These are phyloP conservation scores for Neofusicoccum ribis DNA, from an alignment of 2,329 filamentous ascomycete species.

Conservation along the genomic window DNA sequence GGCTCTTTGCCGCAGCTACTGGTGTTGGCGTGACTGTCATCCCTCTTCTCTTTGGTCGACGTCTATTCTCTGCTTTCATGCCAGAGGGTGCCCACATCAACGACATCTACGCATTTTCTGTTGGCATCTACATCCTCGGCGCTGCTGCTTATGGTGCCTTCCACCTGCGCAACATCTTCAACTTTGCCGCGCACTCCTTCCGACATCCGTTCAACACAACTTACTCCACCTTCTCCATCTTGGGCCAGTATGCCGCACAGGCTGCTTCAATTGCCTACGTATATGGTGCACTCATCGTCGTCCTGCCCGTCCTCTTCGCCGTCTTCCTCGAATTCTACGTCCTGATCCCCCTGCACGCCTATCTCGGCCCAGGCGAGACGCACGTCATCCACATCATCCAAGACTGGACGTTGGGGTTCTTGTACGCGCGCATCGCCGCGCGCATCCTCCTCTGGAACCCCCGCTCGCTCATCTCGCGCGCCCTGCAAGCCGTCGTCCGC, in stretches of 20 bases:
- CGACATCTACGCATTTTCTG: slow-evolving; percentile 93
- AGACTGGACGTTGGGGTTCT: slow-evolving; percentile 87
- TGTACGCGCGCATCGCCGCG: slow-evolving; percentile 80
- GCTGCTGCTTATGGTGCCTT: slow-evolving; percentile 63
- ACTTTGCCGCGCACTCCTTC: slow-evolving; percentile 28
- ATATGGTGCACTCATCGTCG: slow-evolving; percentile 70
- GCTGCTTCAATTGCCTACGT: slow-evolving; percentile 68
- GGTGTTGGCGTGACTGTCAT: slow-evolving; percentile 84
- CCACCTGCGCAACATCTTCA: slow-evolving; percentile 44
- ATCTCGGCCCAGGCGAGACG: slow-evolving; percentile 49
- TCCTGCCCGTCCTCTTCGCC: slow-evolving; percentile 79
- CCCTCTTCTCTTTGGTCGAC: slow-evolving; percentile 81
- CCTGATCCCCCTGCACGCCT: slow-evolving; percentile 81
- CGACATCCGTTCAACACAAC: slow-evolving; percentile 33
- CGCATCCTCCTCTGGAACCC: slow-evolving; percentile 69
- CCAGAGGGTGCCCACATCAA: slow-evolving; percentile 70
- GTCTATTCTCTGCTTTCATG: slow-evolving; percentile 71
- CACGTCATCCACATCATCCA: slow-evolving; percentile 87
- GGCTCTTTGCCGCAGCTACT: slow-evolving; percentile 87
- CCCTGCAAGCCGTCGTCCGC: slow-evolving; percentile 71
- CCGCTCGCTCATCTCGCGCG: slow-evolving; percentile 69
- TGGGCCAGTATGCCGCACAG: slow-evolving; percentile 34
- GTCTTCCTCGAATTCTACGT: slow-evolving; percentile 85
- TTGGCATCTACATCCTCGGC: slow-evolving; percentile 81
- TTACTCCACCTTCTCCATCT: slow-evolving; percentile 23